A percentile compares a stretch with the other conserved stretches of the same genome.
phyloP scores from a whole-genome alignment of 208 protist genomes.

The Leishmania turanica region DNA sequence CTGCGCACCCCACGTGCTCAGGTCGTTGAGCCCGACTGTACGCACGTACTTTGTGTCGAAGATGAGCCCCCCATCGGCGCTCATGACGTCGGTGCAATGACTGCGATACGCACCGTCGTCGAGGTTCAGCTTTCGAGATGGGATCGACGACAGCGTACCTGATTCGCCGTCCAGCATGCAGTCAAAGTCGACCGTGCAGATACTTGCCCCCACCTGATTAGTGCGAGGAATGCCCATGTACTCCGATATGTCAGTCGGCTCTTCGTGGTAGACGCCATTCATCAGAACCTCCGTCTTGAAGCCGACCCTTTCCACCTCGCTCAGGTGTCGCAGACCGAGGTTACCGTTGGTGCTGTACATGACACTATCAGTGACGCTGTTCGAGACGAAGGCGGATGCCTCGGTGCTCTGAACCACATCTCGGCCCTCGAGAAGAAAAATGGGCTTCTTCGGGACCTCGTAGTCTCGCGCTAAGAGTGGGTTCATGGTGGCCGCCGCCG shows the following conservation, averaged over 20 bases:
- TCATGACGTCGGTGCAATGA: slow-evolving; percentile 78
- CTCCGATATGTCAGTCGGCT: slow-evolving; percentile 10
- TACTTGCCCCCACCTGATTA: slow-evolving; percentile 65
- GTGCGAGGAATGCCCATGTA: slow-evolving; percentile 24
- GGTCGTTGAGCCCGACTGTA: slow-evolving; percentile 57
- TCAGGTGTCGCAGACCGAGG: slow-evolving; percentile 77
- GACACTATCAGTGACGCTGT: slow-evolving; percentile 78
- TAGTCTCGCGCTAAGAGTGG: slow-evolving; percentile 77
- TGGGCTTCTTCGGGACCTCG: slow-evolving; percentile 82
- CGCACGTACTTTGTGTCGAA: slow-evolving; percentile 82
- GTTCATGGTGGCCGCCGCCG: slow-evolving; percentile 25
- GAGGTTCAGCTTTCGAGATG: slow-evolving; percentile 60
- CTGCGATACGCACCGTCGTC: slow-evolving; percentile 75
- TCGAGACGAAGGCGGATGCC: slow-evolving; percentile 72
- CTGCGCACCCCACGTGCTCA: slow-evolving; percentile 74
- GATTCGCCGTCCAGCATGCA: slow-evolving; percentile 83
- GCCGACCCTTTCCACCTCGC: slow-evolving; percentile 74
- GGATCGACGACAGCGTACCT: slow-evolving; percentile 71
- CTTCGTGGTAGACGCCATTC: slow-evolving; percentile 81
- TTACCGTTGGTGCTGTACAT: slow-evolving; percentile 90
- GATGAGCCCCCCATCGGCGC: slow-evolving; percentile 71
- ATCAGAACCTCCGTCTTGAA: slow-evolving; percentile 76
- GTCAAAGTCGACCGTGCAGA: slow-evolving; percentile 74
- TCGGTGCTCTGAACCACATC: slow-evolving; percentile 85
- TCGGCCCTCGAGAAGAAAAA: slow-evolving; percentile 76